These are phyloP conservation scores for Echium plantagineum DNA, from an alignment of 257 asterid genomes.

Conservation along the genomic window DNA sequence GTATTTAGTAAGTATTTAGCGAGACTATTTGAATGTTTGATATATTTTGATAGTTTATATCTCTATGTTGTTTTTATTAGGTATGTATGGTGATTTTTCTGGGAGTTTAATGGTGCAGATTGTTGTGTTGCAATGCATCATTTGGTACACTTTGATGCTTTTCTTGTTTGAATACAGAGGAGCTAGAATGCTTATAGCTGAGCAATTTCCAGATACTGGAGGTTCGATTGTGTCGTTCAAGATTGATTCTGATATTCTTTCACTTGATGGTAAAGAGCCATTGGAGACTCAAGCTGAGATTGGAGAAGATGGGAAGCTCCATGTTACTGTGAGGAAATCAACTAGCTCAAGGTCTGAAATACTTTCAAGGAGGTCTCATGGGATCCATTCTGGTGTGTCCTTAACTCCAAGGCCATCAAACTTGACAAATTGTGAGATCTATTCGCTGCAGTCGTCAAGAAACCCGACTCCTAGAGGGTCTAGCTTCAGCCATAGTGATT, in stretches of 20 bases:
- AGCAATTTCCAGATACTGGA: conserved; percentile 39
- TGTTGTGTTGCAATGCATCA: conserved; percentile 40
- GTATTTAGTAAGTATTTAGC: too few relatives aligned
- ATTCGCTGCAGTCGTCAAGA: conserved; percentile 39
- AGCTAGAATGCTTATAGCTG: conserved; percentile 37
- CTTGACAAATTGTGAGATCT: conserved; percentile 39
- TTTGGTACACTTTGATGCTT: conserved; percentile 42
- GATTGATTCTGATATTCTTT: conserved; percentile 35
- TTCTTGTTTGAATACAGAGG: conserved; percentile 43
- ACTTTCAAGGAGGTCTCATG: conserved; percentile 31
- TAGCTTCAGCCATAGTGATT: conserved; percentile 37
- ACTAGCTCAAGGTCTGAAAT: conserved; percentile 41
- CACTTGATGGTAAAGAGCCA: conserved; percentile 44
- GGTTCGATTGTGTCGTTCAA: conserved; percentile 35
- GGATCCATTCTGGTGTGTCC: conserved; percentile 31
- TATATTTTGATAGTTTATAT: too few relatives aligned
- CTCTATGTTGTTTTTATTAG: too few relatives aligned
- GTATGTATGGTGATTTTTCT: conserved; percentile 34
- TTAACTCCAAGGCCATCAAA: conserved; percentile 42
- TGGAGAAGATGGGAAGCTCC: conserved; percentile 44
- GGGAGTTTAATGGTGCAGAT: conserved; percentile 44
- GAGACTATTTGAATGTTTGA: too few relatives aligned
- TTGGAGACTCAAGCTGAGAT: conserved; percentile 36
- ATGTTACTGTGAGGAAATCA: conserved; percentile 38
- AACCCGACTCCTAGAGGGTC: conserved; percentile 47